Base-by-base conservation (phyloP, 768 basidiomycete species). In the Kwoniella mangroviensis region DNA sequence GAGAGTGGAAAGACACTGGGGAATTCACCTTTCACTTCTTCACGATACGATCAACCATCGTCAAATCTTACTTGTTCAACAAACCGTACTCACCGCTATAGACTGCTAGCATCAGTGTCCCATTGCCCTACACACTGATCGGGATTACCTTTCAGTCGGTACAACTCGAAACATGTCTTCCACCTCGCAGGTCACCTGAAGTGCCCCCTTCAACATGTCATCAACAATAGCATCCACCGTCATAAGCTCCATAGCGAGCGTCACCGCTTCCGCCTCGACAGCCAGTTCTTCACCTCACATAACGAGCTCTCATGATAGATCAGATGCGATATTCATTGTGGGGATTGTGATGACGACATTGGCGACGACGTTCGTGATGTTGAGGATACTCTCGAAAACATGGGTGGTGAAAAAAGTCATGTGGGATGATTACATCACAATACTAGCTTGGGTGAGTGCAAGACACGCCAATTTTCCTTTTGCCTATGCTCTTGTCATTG, bases 381-480 rank as follows among this genome's bases (percentile, higher is more conserved):
- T 80, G 52, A 66, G 81, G 19, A 43, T 80, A n/a, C 41, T 76
- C 22, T 81, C 81, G 11, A 81, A 79, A 69, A 69, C 73, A 43
- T 65, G 71, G 56, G 67, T 81, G 2, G 67, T 72, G 13, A 69
- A 69, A 65, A 75, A 71, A 65, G 10, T 68, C 43, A 76, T 63
- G 15, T 57, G 63, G 60, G 81, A 80, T 62, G 81, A 82, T 66
- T 73, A 45, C 9, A 59, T 80, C 10, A 70, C 77, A 1, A 66
- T 80, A 12, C 17, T 82, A 4, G 78, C 77, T 19, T 82, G 81
- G 80, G 75, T 81, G 56, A 71, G 79, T 72, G 7, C 19, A n/a
- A n/a, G 49, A 34, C 53, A 12, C 17, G 10, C 12, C 17, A 11
- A 45, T 45, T 12, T 2, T 49, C 45, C 13, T 49, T 12, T 49